phyloP scores from a whole-genome alignment of 306 rosid genomes.

The Hylodesmum podocarpum region DNA sequence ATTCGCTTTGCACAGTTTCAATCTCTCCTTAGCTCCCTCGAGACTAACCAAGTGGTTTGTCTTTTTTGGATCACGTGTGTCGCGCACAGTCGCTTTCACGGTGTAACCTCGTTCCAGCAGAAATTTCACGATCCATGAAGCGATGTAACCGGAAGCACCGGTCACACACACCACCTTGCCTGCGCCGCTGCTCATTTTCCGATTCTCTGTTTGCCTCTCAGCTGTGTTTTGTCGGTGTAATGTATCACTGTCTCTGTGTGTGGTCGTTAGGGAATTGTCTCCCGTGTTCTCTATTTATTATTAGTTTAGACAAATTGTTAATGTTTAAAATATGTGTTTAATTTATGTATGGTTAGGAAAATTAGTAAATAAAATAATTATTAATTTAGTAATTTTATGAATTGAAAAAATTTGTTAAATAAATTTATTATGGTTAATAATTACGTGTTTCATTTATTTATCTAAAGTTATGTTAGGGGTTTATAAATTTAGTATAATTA shows the following conservation, averaged over 20 bases:
- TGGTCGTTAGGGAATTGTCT: too few species aligned
- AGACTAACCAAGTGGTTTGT: conserved; percentile 38
- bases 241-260: not conserved
- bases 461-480: too few species aligned
- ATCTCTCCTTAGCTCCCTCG: conserved; percentile 54
- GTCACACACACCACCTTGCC: conserved; percentile 43
- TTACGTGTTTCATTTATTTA: too few species aligned
- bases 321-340: too few species aligned
- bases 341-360: too few species aligned
- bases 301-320: too few species aligned
- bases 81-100: conserved; percentile 48
- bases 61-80: conserved; percentile 40
- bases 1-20: conserved; percentile 44
- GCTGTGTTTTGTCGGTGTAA: not conserved
- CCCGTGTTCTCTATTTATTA: too few species aligned
- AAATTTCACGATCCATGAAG: conserved; percentile 48
- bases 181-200: conserved; percentile 26
- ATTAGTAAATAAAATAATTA: too few species aligned
- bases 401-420: too few species aligned
- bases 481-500: too few species aligned
- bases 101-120: conserved; percentile 50
- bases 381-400: too few species aligned
- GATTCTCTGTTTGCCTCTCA: not conserved
- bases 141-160: conserved; percentile 52
- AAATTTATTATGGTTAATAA: too few species aligned